Evolutionary conservation across 202 grass and related monocot genomes (phyloP).

Genomic region (Hordeum pubiflorum): DNA sequence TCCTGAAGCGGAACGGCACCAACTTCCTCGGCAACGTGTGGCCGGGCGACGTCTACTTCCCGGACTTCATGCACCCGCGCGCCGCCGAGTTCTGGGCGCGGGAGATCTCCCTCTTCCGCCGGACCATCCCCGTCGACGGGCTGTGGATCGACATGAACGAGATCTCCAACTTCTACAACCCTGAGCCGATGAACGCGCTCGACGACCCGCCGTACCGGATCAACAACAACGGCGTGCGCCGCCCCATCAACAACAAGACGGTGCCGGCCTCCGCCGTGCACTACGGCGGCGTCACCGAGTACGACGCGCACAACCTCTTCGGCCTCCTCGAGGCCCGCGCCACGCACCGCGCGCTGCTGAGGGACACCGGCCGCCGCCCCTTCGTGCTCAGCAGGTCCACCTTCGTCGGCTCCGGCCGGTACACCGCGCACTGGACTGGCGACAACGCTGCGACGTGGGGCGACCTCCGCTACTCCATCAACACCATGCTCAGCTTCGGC

Average conservation of each 20-base stretch:
- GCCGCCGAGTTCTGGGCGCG: conserved; percentile 47
- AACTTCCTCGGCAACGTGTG: conserved; percentile 65
- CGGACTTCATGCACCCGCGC: conserved; percentile 65
- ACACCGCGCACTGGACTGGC: conserved; percentile 65
- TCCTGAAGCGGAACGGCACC: conserved; percentile 48
- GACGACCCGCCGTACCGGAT: conserved; percentile 68
- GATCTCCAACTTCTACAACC: conserved; percentile 66
- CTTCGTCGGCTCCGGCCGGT: conserved; percentile 68
- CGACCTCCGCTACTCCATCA: conserved; percentile 56
- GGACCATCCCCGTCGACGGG: conserved; percentile 63
- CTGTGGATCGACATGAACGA: conserved; percentile 96
- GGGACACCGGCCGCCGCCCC: conserved; percentile 51
- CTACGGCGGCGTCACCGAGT: conserved; percentile 53
- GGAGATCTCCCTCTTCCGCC: conserved; percentile 55
- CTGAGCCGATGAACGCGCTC: conserved; percentile 28
- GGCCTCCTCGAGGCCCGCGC: conserved; percentile 56
- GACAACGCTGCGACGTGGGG: conserved; percentile 54
- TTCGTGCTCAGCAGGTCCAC: conserved; percentile 75
- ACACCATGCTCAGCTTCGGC: conserved; percentile 60
- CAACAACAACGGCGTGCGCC: conserved; percentile 48
- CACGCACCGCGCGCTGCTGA: conserved; percentile 40
- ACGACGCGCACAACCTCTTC: conserved; percentile 68
- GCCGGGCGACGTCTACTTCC: conserved; percentile 72
- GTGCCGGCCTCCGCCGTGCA: conserved; percentile 56
- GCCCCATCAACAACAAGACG: conserved; percentile 52